Conservation (phyloP, 2,329 filamentous ascomycete genomes). For the Colletotrichum lindemuthianum region DNA sequence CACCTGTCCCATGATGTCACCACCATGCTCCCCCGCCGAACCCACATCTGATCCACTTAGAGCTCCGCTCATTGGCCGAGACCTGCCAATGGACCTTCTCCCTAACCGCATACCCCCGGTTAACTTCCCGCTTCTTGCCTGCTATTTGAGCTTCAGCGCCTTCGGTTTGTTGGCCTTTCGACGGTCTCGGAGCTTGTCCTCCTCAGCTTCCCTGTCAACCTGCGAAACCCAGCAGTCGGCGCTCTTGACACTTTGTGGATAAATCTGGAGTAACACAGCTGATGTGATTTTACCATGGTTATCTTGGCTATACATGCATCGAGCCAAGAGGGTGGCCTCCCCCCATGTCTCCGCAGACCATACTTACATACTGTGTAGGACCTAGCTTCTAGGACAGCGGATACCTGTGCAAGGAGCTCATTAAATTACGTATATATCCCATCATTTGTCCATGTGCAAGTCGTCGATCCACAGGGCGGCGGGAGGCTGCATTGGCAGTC, state of each 20-base stretch:
- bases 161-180: conserved; percentile 1
- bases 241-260: background rate
- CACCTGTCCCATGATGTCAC: conserved; percentile 55
- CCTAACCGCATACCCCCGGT: conserved; percentile 23
- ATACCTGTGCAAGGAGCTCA: background rate
- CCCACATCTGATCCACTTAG: conserved; percentile 13
- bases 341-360: too few relatives aligned
- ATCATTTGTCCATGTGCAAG: conserved; percentile 11
- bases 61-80: conserved; percentile 28
- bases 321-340: too few relatives aligned
- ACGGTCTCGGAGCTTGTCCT: conserved; percentile 22
- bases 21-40: conserved; percentile 41
- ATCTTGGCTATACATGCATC: too few relatives aligned
- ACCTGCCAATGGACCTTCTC: conserved; percentile 18
- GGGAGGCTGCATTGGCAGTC: background rate
- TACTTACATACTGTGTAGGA: too few relatives aligned
- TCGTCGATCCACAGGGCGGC: background rate
- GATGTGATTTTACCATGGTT: background rate
- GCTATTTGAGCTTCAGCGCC: conserved; percentile 13
- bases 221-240: background rate
- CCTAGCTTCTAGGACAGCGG: too few relatives aligned
- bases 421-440: conserved; percentile 24
- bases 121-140: conserved; percentile 28
- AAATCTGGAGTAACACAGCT: conserved; percentile 6
- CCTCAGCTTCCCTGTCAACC: background rate